Evolutionary conservation across 106 monocot species (phyloP).

Genomic region (Vanilla planifolia): DNA sequence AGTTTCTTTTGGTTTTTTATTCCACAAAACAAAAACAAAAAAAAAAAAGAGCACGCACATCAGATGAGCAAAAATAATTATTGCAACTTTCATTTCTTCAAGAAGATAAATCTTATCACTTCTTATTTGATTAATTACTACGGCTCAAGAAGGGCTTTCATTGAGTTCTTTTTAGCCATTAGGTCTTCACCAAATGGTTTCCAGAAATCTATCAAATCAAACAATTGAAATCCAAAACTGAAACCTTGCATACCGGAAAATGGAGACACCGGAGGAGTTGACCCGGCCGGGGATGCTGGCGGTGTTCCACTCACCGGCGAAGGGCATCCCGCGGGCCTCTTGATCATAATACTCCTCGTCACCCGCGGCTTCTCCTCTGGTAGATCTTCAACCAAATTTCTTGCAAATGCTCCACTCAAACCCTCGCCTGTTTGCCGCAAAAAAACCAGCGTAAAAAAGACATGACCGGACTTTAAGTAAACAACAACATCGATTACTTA

Average conservation of each 20-base stretch:
- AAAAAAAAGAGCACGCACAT: too few species aligned
- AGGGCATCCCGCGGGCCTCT: constrained; percentile 63
- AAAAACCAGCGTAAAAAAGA: neutral
- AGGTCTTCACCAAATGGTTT: too few species aligned
- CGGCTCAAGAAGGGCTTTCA: too few species aligned
- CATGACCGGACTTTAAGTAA: neutral
- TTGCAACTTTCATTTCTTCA: too few species aligned
- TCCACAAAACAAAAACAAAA: too few species aligned
- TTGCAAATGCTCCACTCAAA: neutral
- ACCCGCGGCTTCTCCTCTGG: constrained; percentile 53
- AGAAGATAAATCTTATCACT: too few species aligned
- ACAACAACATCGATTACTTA: neutral
- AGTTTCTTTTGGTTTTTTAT: too few species aligned
- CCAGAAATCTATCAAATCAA: too few species aligned
- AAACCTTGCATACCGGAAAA: constrained; percentile 50
- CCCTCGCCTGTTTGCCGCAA: constrained; percentile 11
- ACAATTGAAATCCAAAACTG: neutral
- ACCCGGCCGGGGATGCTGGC: constrained; percentile 58
- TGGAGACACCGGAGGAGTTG: constrained; percentile 81
- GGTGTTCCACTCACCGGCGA: constrained; percentile 47
- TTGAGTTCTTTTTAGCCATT: too few species aligned
- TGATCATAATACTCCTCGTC: constrained; percentile 92
- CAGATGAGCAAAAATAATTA: too few species aligned
- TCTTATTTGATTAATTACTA: too few species aligned
- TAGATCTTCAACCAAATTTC: neutral